phyloP scores from a whole-genome alignment of 371 early-diverging fungal species.

The Actinomortierella wolfii region DNA sequence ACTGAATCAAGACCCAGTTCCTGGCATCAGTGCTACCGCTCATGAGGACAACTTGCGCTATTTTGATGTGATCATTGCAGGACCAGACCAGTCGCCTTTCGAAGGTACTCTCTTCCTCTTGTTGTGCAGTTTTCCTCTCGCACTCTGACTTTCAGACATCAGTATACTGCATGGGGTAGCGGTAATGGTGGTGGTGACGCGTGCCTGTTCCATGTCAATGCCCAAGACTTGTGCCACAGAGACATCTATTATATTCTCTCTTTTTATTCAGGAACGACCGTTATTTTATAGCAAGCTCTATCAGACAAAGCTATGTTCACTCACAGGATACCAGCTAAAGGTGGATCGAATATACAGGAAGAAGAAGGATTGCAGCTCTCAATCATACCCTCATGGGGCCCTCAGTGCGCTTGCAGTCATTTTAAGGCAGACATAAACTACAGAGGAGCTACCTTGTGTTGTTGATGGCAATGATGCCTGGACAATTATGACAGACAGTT shows the following conservation, averaged over 20 bases:
- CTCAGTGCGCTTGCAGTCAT: too few species aligned
- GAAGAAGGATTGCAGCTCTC: too few species aligned
- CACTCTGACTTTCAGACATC: neutral
- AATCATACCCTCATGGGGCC: too few species aligned
- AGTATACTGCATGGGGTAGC: neutral
- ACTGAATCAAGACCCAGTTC: constrained; percentile 91
- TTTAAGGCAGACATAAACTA: too few species aligned
- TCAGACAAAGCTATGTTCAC: too few species aligned
- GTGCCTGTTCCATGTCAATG: neutral
- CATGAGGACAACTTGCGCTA: constrained; percentile 96
- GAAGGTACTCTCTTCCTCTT: constrained; percentile 72
- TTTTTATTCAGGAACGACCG: too few species aligned
- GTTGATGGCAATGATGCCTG: too few species aligned
- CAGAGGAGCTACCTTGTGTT: too few species aligned
- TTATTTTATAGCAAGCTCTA: too few species aligned
- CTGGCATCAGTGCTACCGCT: constrained; percentile 92
- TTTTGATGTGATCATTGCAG: constrained; percentile 97
- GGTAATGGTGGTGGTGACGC: neutral
- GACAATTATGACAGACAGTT: too few species aligned
- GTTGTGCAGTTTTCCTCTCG: neutral
- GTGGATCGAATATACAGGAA: too few species aligned
- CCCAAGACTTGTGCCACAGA: neutral
- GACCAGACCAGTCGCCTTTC: constrained; percentile 96
- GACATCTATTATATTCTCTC: neutral
- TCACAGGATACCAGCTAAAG: too few species aligned